Evolutionary conservation across 805 yeast species (phyloP).

Genomic region (Candida ponderosae): DNA sequence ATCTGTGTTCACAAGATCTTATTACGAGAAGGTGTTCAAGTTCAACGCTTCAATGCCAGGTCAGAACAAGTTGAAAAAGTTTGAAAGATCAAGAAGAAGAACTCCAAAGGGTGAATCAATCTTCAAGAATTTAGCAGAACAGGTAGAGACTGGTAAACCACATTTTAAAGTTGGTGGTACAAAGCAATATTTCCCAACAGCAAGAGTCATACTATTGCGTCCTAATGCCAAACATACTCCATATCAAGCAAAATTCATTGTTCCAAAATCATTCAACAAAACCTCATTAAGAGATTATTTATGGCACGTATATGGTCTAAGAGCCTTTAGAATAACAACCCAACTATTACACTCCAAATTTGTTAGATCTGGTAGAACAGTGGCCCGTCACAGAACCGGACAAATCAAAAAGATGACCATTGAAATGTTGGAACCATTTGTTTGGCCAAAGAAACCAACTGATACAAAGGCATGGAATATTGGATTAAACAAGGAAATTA

Average conservation of each 20-base stretch:
- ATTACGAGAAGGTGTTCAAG: background rate
- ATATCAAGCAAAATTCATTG: constrained; percentile 92
- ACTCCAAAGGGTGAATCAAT: constrained; percentile 30
- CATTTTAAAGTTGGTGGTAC: constrained; percentile 80
- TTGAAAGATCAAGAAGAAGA: background rate
- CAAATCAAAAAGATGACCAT: constrained; percentile 95
- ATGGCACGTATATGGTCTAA: constrained; percentile 80
- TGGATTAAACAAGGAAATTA: constrained; percentile 37
- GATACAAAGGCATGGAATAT: constrained; percentile 34
- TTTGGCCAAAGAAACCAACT: constrained; percentile 74
- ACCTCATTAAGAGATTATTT: constrained; percentile 91
- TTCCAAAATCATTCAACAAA: constrained; percentile 89
- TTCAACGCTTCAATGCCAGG: background rate
- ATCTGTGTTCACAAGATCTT: background rate
- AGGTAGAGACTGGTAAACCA: constrained; percentile 39
- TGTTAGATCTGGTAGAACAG: constrained; percentile 46
- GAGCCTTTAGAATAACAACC: constrained; percentile 84
- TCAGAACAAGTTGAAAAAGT: too few relatives aligned
- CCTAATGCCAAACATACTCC: constrained; percentile 98
- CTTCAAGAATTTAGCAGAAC: constrained; percentile 32
- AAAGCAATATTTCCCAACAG: constrained; percentile 77
- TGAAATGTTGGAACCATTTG: constrained; percentile 90
- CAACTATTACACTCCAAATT: constrained; percentile 72
- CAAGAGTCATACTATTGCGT: constrained; percentile 69
- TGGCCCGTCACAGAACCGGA: constrained; percentile 67